These are phyloP conservation scores for Boletus sp. DNA, from an alignment of 768 basidiomycete genomes.

Conservation along the genomic window DNA sequence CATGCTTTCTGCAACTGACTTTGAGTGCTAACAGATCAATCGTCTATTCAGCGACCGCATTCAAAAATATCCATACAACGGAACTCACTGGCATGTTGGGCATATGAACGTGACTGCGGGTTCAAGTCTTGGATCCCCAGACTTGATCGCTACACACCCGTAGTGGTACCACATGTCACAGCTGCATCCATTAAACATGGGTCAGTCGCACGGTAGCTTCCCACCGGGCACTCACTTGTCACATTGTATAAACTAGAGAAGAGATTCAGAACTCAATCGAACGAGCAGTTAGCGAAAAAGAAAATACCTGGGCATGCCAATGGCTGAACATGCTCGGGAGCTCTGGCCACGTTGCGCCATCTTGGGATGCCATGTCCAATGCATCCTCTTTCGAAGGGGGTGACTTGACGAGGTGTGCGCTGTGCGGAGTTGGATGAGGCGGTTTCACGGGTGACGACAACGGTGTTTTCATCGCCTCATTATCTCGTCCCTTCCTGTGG, in stretches of 20 bases:
- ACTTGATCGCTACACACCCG: constrained; percentile 45
- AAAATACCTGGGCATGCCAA: constrained; percentile 26
- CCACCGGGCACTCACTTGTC: constrained; percentile 28
- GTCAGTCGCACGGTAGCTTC: neutral
- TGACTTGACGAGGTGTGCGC: neutral
- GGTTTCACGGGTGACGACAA: neutral
- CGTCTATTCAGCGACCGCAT: neutral
- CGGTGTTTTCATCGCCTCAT: neutral
- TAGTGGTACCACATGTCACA: constrained; percentile 52
- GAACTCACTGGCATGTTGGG: constrained; percentile 39
- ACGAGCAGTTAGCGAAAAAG: too few species aligned
- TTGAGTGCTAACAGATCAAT: constrained; percentile 5
- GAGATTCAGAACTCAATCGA: neutral
- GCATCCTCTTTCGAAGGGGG: neutral
- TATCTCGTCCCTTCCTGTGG: neutral
- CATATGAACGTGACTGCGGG: constrained; percentile 37
- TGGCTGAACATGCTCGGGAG: constrained; percentile 7
- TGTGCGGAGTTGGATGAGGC: neutral
- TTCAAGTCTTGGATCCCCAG: constrained; percentile 38
- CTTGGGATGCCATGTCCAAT: neutral
- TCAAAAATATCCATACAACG: neutral
- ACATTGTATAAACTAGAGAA: constrained; percentile 33
- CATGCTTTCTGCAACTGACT: neutral
- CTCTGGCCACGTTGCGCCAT: constrained; percentile 14
- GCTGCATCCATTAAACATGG: constrained; percentile 19